Percentiles rank a stretch among this genome's conserved stretches.
phyloP scores from a whole-genome alignment of 768 basidiomycete species.

The Hemileccinum rubropunctum region DNA sequence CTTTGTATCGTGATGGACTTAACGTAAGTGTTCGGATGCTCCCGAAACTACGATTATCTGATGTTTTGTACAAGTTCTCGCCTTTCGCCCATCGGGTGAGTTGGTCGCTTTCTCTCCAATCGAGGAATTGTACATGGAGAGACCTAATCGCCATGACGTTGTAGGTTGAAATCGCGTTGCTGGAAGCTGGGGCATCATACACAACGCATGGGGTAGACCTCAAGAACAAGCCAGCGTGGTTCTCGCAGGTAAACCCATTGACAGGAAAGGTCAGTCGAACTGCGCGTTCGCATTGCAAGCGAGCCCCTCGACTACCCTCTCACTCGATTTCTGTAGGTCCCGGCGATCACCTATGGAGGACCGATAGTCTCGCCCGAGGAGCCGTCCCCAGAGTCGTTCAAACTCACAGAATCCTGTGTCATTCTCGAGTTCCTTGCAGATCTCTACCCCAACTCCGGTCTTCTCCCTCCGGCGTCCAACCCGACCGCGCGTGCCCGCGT shows the following conservation, averaged over 20 bases:
- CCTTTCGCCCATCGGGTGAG: conserved; percentile 54
- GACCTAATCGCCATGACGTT: not conserved
- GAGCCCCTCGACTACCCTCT: too few relatives aligned
- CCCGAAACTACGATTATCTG: not conserved
- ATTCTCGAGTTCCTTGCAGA: conserved; percentile 68
- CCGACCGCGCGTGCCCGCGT: conserved; percentile 53
- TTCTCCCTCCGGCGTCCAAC: conserved; percentile 46
- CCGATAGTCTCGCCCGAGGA: conserved; percentile 48
- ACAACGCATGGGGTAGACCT: conserved; percentile 56
- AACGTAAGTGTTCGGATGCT: conserved; percentile 32
- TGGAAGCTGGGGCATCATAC: conserved; percentile 49
- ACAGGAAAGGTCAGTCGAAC: conserved; percentile 46
- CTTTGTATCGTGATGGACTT: conserved; percentile 36
- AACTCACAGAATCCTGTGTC: conserved; percentile 61
- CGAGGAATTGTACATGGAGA: not conserved
- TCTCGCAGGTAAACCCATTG: conserved; percentile 58
- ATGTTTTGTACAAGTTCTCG: conserved; percentile 38
- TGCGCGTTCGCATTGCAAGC: not conserved
- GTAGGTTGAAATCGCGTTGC: conserved; percentile 57
- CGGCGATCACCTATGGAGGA: conserved; percentile 59
- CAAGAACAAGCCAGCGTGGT: conserved; percentile 65
- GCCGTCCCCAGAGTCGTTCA: conserved; percentile 56
- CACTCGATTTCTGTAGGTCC: conserved; percentile 37
- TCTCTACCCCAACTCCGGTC: conserved; percentile 41
- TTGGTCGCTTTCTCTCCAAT: not conserved